phyloP scores from a whole-genome alignment of 306 rosid species.

The Trifolium fragiferum region DNA sequence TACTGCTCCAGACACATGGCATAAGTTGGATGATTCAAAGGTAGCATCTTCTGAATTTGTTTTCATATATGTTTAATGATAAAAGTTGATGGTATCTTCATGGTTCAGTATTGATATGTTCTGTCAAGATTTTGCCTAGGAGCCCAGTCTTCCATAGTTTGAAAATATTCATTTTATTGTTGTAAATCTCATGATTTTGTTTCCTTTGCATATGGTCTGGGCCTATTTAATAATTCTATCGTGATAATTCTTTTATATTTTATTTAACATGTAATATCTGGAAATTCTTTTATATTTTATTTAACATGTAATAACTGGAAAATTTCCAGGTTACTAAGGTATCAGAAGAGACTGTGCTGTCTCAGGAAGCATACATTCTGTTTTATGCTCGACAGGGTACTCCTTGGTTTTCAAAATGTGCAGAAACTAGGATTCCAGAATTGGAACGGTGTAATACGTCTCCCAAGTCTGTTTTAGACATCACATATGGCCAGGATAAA shows the following conservation, averaged over 20 bases:
- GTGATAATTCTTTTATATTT: not conserved
- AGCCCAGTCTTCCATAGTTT: not conserved
- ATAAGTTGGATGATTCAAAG: conserved; percentile 78
- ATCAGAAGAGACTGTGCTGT: conserved; percentile 57
- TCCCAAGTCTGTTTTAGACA: conserved; percentile 77
- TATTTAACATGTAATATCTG: conserved; percentile 13
- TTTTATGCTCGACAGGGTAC: conserved; percentile 80
- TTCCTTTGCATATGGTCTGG: conserved; percentile 6
- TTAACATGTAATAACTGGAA: conserved; percentile 10
- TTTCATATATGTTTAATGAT: not conserved
- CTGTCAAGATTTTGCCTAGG: not conserved
- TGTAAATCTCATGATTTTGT: not conserved
- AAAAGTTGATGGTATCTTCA: not conserved
- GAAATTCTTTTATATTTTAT: not conserved
- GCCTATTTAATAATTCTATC: conserved; percentile 11
- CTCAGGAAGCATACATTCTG: conserved; percentile 84
- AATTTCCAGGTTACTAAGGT: conserved; percentile 72
- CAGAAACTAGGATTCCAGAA: conserved; percentile 39
- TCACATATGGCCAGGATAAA: conserved; percentile 33
- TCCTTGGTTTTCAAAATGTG: conserved; percentile 69
- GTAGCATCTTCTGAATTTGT: conserved; percentile 47
- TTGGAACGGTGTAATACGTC: conserved; percentile 49
- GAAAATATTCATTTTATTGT: not conserved
- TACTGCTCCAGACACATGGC: conserved; percentile 78
- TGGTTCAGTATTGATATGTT: conserved; percentile 1